Base-by-base conservation (phyloP, 164 flowering plant species). In the Nymphaea colorata region DNA sequence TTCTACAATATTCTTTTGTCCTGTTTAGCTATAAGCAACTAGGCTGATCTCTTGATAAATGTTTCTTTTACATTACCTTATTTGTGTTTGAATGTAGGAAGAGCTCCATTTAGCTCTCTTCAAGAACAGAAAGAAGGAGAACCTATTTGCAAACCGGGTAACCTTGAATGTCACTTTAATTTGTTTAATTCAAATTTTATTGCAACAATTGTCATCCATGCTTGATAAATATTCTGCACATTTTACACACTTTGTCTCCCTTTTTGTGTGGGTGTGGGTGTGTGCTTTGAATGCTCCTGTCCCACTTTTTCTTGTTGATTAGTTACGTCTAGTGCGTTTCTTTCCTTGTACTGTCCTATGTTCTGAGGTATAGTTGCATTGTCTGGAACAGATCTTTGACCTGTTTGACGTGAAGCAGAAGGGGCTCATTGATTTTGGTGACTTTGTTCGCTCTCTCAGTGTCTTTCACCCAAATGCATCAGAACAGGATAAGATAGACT, bases 121-220 rank as follows among this genome's bases (percentile, higher is more conserved):
- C 75, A 86, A 86, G 81, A 94, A 89, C 76, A 82, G 85, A 76
- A 94, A 88, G 86, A 88, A 87, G 70, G 96, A 94, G 70, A 91
- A 88, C 80, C 86, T 94, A 25, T 89, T 94, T 72, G 97, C 95
- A 7, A 91, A 87, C 68, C 83, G 98, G 93, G 98, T 94, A 85
- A 64, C 36, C 36, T 25, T 25, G 36, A 25, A 25, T 70, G 16
- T 61, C 7, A 17, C 36, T 61, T 17, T 61, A 6, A 61, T 17
- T 61, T 17, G n/a, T 61, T 17, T 41, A 17, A 17, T 61, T 61
- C 64, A 61, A 11, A 41, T 4, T 51, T 51, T 51, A 15, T 51
- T 10, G 14, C 14, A 51, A 51, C 14, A 15, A 8, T 51, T 51
- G 57, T 10, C 57, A 51, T 51, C 8, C 14, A 2, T 5, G 57